These are phyloP conservation scores for Colletotrichum euphorbiae DNA, from an alignment of 2,329 filamentous ascomycete species.

Conservation along the genomic window DNA sequence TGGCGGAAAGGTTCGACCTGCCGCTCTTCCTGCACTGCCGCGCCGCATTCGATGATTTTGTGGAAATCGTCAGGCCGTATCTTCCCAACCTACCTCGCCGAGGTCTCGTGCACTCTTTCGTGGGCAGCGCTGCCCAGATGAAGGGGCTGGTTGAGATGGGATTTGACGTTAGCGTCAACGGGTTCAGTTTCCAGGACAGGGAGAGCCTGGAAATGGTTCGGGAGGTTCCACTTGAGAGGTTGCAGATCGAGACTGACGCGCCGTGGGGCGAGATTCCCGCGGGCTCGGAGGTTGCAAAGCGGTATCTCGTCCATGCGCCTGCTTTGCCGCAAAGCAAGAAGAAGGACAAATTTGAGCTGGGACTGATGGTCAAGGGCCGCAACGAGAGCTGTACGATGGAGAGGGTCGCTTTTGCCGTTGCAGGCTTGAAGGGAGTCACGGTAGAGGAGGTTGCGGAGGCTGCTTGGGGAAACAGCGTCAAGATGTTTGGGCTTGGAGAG, in stretches of 20 bases:
- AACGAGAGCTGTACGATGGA: constrained; percentile 64
- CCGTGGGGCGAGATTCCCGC: constrained; percentile 59
- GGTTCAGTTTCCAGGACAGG: constrained; percentile 56
- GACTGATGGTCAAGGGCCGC: constrained; percentile 61
- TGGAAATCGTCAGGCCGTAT: constrained; percentile 54
- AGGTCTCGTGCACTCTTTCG: constrained; percentile 55
- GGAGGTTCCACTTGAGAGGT: constrained; percentile 51
- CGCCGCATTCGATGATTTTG: constrained; percentile 56
- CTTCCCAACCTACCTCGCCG: constrained; percentile 49
- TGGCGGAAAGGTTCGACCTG: constrained; percentile 46
- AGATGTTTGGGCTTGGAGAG: constrained; percentile 45
- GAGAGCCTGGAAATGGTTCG: constrained; percentile 56
- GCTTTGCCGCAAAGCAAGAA: constrained; percentile 57
- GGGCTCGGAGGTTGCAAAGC: constrained; percentile 51
- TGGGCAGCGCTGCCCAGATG: constrained; percentile 55
- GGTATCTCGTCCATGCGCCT: constrained; percentile 53
- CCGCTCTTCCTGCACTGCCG: constrained; percentile 57
- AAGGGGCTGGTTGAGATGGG: constrained; percentile 50
- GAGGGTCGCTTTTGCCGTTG: constrained; percentile 59
- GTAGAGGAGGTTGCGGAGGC: constrained; percentile 57
- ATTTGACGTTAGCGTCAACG: constrained; percentile 61
- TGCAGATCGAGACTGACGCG: constrained; percentile 62
- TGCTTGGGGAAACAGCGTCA: constrained; percentile 51
- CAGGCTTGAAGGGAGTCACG: constrained; percentile 57
- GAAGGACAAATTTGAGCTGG: constrained; percentile 59